phyloP scores from a whole-genome alignment of 2,329 filamentous ascomycete species.

The Zelopaecilomyces penicillatus region DNA sequence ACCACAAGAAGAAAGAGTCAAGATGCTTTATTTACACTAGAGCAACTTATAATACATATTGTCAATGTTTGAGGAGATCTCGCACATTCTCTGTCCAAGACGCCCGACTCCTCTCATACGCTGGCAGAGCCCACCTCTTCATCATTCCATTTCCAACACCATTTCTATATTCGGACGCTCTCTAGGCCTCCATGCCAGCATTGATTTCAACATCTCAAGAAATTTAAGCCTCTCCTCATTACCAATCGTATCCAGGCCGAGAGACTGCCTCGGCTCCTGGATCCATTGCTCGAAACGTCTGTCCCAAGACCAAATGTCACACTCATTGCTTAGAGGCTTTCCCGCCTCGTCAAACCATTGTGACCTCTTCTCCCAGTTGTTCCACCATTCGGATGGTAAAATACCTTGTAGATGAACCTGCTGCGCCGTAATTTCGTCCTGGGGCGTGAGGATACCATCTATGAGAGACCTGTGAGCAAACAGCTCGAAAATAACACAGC shows the following conservation, averaged over 20 bases:
- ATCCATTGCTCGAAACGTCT: constrained; percentile 7
- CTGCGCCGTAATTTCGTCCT: constrained; percentile 13
- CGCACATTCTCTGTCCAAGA: too few relatives aligned
- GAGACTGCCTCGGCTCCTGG: constrained; percentile 5
- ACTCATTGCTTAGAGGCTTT: constrained; percentile 3
- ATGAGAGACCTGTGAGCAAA: constrained; percentile 18
- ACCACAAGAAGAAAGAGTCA: too few relatives aligned
- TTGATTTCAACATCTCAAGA: constrained; percentile 4
- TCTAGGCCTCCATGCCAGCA: constrained; percentile 9
- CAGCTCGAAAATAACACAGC: constrained; percentile 27
- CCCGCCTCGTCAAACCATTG: constrained; percentile 15
- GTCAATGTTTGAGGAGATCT: too few relatives aligned
- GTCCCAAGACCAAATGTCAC: constrained; percentile 8
- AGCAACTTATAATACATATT: too few relatives aligned
- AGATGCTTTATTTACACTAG: too few relatives aligned
- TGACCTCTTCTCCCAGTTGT: constrained; percentile 11
- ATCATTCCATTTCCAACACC: constrained; percentile 10
- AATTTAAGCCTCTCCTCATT: constrained; percentile 4
- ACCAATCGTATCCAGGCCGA: constrained; percentile 1
- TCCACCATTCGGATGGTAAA: constrained; percentile 15
- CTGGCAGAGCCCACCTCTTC: constrained; percentile 13
- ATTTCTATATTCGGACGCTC: constrained; percentile 4
- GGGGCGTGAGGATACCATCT: constrained; percentile 8
- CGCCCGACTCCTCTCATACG: constrained; percentile 12
- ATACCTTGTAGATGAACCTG: constrained; percentile 13